These are phyloP conservation scores for Pythium pyrilobum DNA, from an alignment of 352 stramenopile species.

Conservation along the genomic window DNA sequence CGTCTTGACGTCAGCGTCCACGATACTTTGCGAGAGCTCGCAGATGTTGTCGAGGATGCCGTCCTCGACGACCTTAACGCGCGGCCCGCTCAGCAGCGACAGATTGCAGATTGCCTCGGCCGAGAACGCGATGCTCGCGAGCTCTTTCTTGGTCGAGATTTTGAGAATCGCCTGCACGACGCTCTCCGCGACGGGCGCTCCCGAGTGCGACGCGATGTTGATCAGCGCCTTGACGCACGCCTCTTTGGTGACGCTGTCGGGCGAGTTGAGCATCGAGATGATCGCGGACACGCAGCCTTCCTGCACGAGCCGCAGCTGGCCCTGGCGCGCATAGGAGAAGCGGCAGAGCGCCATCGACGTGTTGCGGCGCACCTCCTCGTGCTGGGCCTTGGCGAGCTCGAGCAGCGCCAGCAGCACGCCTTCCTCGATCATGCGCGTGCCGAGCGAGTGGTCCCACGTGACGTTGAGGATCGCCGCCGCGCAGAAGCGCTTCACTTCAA, in stretches of 20 bases:
- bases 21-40: conserved; percentile 41
- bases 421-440: conserved; percentile 62
- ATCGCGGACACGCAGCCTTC: conserved; percentile 81
- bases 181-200: conserved; percentile 53
- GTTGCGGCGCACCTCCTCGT: conserved; percentile 77
- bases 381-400: conserved; percentile 71
- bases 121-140: conserved; percentile 45
- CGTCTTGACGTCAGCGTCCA: conserved; percentile 39
- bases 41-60: conserved; percentile 75
- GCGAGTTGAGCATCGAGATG: conserved; percentile 79
- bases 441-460: conserved; percentile 42
- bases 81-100: conserved; percentile 57
- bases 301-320: conserved; percentile 68
- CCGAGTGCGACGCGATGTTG: conserved; percentile 74
- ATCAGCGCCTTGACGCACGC: conserved; percentile 82
- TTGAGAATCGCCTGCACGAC: conserved; percentile 78
- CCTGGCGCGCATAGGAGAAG: conserved; percentile 72
- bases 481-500: conserved; percentile 80
- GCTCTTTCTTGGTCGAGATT: conserved; percentile 64
- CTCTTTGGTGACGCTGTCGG: conserved; percentile 77
- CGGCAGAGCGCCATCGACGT: conserved; percentile 80
- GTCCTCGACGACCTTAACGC: conserved; percentile 73
- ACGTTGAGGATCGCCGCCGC: conserved; percentile 79
- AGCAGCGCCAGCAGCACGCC: conserved; percentile 63
- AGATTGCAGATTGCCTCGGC: conserved; percentile 75